A percentile compares a stretch with the other conserved stretches of the same genome.
phyloP scores from a whole-genome alignment of 2,329 filamentous ascomycete genomes.

The Fusarium duplospermum region DNA sequence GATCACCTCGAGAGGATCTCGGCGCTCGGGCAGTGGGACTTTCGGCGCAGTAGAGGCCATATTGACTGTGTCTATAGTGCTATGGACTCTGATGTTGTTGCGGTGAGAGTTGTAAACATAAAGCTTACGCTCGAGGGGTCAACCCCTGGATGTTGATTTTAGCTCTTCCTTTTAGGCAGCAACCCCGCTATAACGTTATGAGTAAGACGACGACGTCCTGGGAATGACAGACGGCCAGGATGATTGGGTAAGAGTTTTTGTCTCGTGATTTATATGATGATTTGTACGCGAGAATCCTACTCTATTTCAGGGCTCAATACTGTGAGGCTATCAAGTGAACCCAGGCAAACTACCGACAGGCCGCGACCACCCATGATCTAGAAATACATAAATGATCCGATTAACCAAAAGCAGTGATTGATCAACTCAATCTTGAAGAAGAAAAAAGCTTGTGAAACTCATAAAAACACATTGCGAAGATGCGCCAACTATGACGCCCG shows the following conservation, averaged over 20 bases:
- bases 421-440: neutral
- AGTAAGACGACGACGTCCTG: neutral
- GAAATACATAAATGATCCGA: neutral
- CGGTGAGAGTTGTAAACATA: neutral
- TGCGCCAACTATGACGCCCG: neutral
- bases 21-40: conserved; percentile 24
- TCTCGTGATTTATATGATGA: neutral
- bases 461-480: neutral
- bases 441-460: neutral
- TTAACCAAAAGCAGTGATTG: neutral
- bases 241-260: neutral
- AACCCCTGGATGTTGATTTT: neutral
- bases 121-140: neutral
- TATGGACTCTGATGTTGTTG: neutral
- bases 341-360: neutral
- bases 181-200: conserved; percentile 13
- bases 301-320: neutral
- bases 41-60: conserved; percentile 33
- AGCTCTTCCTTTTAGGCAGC: conserved; percentile 14
- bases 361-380: neutral
- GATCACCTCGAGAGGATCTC: conserved; percentile 15
- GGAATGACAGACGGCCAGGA: too few species aligned
- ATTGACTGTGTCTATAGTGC: neutral
- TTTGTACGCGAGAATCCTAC: neutral
- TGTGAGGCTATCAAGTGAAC: neutral